Percentiles rank a stretch among this genome's conserved stretches.
phyloP scores from a whole-genome alignment of 805 yeast genomes.

The Kazachstania bromeliacearum region DNA sequence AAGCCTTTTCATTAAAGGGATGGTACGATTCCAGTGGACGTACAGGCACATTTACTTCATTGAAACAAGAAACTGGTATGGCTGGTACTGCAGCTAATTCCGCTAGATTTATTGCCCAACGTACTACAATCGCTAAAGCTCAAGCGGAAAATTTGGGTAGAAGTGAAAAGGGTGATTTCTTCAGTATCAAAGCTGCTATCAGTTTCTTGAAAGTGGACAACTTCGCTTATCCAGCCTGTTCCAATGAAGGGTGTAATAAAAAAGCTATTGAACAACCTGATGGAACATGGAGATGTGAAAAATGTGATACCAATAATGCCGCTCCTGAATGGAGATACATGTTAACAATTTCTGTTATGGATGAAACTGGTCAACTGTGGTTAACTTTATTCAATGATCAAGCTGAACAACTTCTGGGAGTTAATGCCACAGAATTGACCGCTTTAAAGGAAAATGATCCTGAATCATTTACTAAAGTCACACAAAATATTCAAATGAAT shows the following conservation, averaged over 20 bases:
- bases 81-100: conserved; percentile 23
- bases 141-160: conserved; percentile 60
- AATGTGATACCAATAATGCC: conserved; percentile 62
- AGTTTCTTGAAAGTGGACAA: conserved; percentile 63
- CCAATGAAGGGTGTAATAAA: conserved; percentile 65
- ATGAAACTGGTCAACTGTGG: conserved; percentile 78
- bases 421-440: conserved; percentile 50
- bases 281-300: conserved; percentile 88
- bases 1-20: conserved; percentile 80
- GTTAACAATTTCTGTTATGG: conserved; percentile 66
- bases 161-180: conserved; percentile 72
- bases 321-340: conserved; percentile 75
- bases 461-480: conserved; percentile 35
- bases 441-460: conserved; percentile 39
- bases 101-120: conserved; percentile 38
- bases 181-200: conserved; percentile 64
- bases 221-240: conserved; percentile 86
- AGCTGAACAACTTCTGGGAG: conserved; percentile 59
- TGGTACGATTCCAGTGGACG: conserved; percentile 87
- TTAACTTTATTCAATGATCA: conserved; percentile 78
- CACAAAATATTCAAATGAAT: conserved; percentile 48
- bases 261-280: conserved; percentile 68
- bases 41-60: conserved; percentile 47
- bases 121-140: conserved; percentile 60
- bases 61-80: conserved; percentile 44